Evolutionary conservation across 352 stramenopile species (phyloP), one percentile per base, ranked within the genome.

Genomic region (Phytophthora capsici): DNA sequence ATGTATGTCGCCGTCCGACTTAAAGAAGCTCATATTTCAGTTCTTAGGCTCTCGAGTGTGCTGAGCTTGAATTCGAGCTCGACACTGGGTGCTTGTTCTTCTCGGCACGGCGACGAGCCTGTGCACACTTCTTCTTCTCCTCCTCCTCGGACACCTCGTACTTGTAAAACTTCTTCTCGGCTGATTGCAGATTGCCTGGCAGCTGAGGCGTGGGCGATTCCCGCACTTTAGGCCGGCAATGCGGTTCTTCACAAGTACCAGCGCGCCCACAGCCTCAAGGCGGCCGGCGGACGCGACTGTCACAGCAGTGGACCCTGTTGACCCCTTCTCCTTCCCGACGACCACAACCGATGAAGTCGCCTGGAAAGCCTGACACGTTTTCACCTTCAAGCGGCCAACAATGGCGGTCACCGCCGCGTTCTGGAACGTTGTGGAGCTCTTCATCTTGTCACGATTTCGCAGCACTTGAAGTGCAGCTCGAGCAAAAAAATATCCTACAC

Each of bases 101-200:
- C 69, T 89, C 79, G 6, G 77, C 80, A 20, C 78, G 77, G 43
- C 83, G 77, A 32, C 82, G 71, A 20, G 83, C 80, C 69, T 89
- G 77, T 22, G 83, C 83, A 68, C 83, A 79, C 57, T 90, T 84
- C 62, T 81, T 77, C 38, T 80, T 77, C 71, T 86, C 84, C 75
- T 91, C 80, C n/a, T 91, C 83, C 23, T 91, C 83, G 1, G 80
- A 79, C 83, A 91, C 89, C 41, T 91, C 83, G 71, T 91, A 91
- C 69, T 89, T 88, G 77, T 89, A 91, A 38, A 91, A 91, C 50
- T 86, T 50, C 61, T 89, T 89, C 45, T 87, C 77, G 3, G 71
- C 73, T 26, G 80, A 88, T 22, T 75, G 74, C 34, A 86, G 44
- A 16, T 72, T 58, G 17, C 45, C 48, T 16, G 69, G 59, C 13